Conservation (phyloP, 176 grass and related monocot genomes). For the Cymbopogon citratus region DNA sequence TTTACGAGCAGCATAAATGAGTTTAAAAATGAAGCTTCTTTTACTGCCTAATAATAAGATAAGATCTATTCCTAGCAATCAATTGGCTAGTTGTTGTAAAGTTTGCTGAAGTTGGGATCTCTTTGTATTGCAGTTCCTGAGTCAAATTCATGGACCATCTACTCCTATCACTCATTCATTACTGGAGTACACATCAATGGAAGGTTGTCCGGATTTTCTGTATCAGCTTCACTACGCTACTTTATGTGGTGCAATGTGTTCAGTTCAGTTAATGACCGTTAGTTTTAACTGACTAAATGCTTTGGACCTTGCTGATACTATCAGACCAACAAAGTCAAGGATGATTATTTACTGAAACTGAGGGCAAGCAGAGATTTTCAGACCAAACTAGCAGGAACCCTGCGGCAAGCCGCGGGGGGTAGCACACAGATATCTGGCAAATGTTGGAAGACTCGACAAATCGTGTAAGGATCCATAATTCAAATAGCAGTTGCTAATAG, state of each 20-base stretch:
- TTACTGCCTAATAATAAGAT: neutral
- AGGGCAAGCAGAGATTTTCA: neutral
- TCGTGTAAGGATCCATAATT: too few relatives aligned
- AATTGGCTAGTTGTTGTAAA: constrained; percentile 1
- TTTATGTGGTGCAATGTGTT: neutral
- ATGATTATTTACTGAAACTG: neutral
- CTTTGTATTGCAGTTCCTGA: constrained; percentile 24
- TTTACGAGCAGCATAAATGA: neutral
- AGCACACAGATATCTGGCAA: too few relatives aligned
- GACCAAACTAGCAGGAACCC: too few relatives aligned
- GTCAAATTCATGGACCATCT: constrained; percentile 42
- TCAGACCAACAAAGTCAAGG: neutral
- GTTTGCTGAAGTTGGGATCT: constrained; percentile 17
- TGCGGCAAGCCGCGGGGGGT: too few relatives aligned
- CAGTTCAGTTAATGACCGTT: neutral
- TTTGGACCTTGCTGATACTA: neutral
- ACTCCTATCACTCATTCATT: constrained; percentile 25
- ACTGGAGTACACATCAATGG: constrained; percentile 19
- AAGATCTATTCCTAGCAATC: neutral
- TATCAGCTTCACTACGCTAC: neutral
- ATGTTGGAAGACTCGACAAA: too few relatives aligned
- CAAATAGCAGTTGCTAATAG: too few relatives aligned
- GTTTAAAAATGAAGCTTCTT: neutral
- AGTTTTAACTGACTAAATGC: neutral
- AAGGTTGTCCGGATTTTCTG: constrained; percentile 20